Conservation (phyloP, 345 rosid species). For the Conringia planisiliqua region DNA sequence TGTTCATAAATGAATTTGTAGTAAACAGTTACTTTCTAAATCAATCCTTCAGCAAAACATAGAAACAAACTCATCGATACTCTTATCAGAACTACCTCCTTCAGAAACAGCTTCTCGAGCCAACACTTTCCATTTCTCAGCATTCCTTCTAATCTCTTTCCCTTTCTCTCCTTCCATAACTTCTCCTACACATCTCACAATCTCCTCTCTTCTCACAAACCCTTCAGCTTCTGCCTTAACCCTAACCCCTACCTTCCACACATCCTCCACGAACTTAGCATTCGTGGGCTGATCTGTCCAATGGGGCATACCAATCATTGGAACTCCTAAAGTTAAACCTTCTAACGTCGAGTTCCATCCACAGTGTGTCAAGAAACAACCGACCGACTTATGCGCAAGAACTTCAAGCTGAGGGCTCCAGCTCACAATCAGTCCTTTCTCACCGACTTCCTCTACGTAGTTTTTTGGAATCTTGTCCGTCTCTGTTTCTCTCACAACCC, state of each 20-base stretch:
- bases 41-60: not conserved
- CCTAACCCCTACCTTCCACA: slow-evolving; percentile 46
- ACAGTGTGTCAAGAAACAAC: slow-evolving; percentile 53
- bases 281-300: slow-evolving; percentile 36
- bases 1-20: not conserved
- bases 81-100: slow-evolving; percentile 57
- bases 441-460: slow-evolving; percentile 30
- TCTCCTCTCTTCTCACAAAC: slow-evolving; percentile 41
- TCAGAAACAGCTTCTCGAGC: slow-evolving; percentile 49
- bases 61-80: slow-evolving; percentile 40
- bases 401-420: slow-evolving; percentile 58
- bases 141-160: slow-evolving; percentile 39
- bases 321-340: slow-evolving; percentile 34
- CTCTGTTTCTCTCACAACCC: slow-evolving; percentile 65
- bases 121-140: slow-evolving; percentile 46
- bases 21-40: not conserved
- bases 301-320: slow-evolving; percentile 42
- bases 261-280: slow-evolving; percentile 43
- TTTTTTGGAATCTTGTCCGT: slow-evolving; percentile 34
- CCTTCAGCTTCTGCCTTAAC: slow-evolving; percentile 34
- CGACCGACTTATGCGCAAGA: slow-evolving; percentile 40
- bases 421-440: slow-evolving; percentile 43
- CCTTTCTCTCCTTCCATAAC: slow-evolving; percentile 49
- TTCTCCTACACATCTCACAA: slow-evolving; percentile 44
- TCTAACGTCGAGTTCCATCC: slow-evolving; percentile 49